Evolutionary conservation across 768 basidiomycete species (phyloP).

Genomic region (Leucocoprinus sp.): DNA sequence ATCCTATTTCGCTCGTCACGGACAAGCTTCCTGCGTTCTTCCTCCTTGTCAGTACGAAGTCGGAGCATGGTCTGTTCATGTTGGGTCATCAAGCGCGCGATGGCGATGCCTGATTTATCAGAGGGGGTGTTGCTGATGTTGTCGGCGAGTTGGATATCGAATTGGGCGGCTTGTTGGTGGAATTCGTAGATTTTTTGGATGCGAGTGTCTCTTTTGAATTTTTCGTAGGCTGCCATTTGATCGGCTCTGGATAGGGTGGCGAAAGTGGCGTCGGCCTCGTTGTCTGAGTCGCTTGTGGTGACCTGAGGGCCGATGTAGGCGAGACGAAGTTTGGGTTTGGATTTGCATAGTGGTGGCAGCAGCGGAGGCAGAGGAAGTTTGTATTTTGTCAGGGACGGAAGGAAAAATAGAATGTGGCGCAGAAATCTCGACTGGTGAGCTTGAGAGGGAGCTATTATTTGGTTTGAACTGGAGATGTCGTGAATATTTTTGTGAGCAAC

Average conservation of each 20-base stretch:
- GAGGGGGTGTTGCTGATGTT: slow-evolving; percentile 18
- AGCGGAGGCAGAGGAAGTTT: background rate
- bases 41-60: slow-evolving; percentile 40
- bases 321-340: slow-evolving; percentile 14
- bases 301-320: slow-evolving; percentile 28
- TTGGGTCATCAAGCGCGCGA: slow-evolving; percentile 25
- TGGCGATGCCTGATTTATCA: slow-evolving; percentile 23
- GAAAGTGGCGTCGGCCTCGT: slow-evolving; percentile 22
- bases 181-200: slow-evolving; percentile 43
- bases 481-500: background rate
- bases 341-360: slow-evolving; percentile 2
- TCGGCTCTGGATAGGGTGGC: slow-evolving; percentile 17
- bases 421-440: slow-evolving; percentile 1
- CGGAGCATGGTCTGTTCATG: slow-evolving; percentile 30
- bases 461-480: background rate
- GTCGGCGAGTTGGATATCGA: slow-evolving; percentile 33
- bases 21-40: slow-evolving; percentile 36
- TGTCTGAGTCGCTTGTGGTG: slow-evolving; percentile 23
- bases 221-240: slow-evolving; percentile 32
- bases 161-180: slow-evolving; percentile 36
- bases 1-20: slow-evolving; percentile 28
- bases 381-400: background rate
- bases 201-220: slow-evolving; percentile 37
- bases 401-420: background rate
- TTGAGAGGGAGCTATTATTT: slow-evolving; percentile 8